Evolutionary conservation across 192 early-diverging fungal genomes (phyloP).

Genomic region (Allomyces macrogynus): DNA sequence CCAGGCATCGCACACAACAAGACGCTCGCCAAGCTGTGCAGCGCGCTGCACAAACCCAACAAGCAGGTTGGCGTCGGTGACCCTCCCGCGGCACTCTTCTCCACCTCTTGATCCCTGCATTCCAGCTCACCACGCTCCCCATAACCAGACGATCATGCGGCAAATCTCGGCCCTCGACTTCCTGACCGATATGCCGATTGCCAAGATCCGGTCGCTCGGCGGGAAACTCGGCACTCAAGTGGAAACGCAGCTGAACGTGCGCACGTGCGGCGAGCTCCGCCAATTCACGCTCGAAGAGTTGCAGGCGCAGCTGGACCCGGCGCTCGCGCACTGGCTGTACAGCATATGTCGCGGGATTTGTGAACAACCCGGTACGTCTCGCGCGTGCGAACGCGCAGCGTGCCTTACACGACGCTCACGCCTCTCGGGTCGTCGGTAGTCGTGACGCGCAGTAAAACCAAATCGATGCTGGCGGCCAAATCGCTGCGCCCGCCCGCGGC

Average conservation of each 20-base stretch:
- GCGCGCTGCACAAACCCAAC: slow-evolving; percentile 65
- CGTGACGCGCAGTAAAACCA: slow-evolving; percentile 9
- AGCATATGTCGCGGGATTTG: slow-evolving; percentile 39
- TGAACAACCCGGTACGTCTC: slow-evolving; percentile 17
- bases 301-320: slow-evolving; percentile 25
- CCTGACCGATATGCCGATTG: slow-evolving; percentile 41
- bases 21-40: slow-evolving; percentile 65
- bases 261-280: slow-evolving; percentile 36
- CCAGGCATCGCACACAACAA: slow-evolving; percentile 66
- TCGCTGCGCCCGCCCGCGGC: slow-evolving; percentile 13
- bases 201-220: slow-evolving; percentile 66
- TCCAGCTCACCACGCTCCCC: too few species aligned
- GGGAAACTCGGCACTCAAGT: slow-evolving; percentile 65
- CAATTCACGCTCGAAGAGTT: slow-evolving; percentile 20
- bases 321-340: slow-evolving; percentile 31
- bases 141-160: slow-evolving; percentile 43
- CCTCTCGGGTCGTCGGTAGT: too few species aligned
- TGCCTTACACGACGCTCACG: too few species aligned
- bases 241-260: slow-evolving; percentile 31
- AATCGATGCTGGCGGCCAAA: slow-evolving; percentile 26
- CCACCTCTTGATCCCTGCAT: too few species aligned
- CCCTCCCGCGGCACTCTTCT: too few species aligned
- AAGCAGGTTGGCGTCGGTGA: slow-evolving; percentile 50
- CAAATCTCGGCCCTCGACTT: slow-evolving; percentile 29
- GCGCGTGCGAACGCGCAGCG: too few species aligned